Evolutionary conservation across 306 rosid species (phyloP).

Genomic region (Prunus padus): DNA sequence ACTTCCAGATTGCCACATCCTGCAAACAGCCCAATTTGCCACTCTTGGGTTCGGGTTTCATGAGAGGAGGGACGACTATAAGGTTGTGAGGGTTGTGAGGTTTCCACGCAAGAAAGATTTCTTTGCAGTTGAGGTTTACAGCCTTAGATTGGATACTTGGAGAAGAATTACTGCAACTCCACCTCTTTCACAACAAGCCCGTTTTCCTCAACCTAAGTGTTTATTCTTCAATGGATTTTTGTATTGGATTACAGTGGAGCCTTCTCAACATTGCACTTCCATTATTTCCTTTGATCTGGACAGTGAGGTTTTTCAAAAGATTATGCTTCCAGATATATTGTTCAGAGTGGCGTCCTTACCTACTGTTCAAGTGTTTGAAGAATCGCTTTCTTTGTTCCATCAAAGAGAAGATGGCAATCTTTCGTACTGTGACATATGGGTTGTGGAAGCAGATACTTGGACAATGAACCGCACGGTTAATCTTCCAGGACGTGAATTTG

Average conservation of each 20-base stretch:
- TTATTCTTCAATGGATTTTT: not conserved
- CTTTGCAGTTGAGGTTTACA: not conserved
- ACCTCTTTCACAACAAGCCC: not conserved
- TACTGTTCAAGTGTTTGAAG: not conserved
- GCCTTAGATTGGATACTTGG: not conserved
- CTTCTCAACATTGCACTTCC: not conserved
- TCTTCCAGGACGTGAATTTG: not conserved
- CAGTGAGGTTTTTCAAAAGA: not conserved
- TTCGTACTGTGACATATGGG: conserved; percentile 4
- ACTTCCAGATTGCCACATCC: not conserved
- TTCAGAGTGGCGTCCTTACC: not conserved
- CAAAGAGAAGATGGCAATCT: too few species aligned
- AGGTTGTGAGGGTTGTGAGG: not conserved
- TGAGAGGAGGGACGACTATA: not conserved
- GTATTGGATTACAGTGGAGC: not conserved
- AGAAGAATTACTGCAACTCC: not conserved
- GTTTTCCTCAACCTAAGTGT: not conserved
- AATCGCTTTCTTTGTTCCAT: not conserved
- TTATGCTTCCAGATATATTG: not conserved
- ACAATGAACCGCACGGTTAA: not conserved
- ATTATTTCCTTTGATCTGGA: not conserved
- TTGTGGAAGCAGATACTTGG: not conserved
- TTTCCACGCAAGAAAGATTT: too few species aligned
- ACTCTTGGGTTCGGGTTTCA: not conserved
- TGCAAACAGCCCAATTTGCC: not conserved